Percentiles rank a stretch among this genome's conserved stretches.
phyloP scores from a whole-genome alignment of 2,329 filamentous ascomycete genomes.

The Didymosphaeria variabile region DNA sequence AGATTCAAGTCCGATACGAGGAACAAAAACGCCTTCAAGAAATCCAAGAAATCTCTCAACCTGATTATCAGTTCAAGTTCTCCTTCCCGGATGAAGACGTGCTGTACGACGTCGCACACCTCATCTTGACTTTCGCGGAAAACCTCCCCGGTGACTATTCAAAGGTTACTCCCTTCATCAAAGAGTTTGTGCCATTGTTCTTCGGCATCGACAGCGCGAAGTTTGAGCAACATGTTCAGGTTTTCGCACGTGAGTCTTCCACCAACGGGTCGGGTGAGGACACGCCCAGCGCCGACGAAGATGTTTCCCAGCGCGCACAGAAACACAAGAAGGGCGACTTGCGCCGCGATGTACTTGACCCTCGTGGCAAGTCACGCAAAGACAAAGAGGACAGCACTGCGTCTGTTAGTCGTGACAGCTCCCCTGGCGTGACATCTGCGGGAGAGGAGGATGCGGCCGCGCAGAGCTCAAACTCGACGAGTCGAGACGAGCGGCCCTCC shows the following conservation, averaged over 20 bases:
- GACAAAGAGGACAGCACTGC: conserved; percentile 83
- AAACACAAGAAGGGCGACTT: conserved; percentile 75
- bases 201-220: conserved; percentile 60
- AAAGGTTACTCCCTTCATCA: conserved; percentile 57
- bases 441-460: conserved; percentile 78
- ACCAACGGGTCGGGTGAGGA: conserved; percentile 69
- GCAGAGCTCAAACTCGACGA: conserved; percentile 64
- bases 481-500: conserved; percentile 69
- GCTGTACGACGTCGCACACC: conserved; percentile 59
- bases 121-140: conserved; percentile 57
- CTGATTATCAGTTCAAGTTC: conserved; percentile 78
- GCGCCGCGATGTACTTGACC: conserved; percentile 86
- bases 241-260: conserved; percentile 49
- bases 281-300: conserved; percentile 71
- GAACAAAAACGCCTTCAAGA: conserved; percentile 80
- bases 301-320: conserved; percentile 71
- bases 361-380: conserved; percentile 73
- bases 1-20: conserved; percentile 92
- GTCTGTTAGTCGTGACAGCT: conserved; percentile 85
- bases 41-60: conserved; percentile 65
- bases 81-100: conserved; percentile 68
- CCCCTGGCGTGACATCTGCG: conserved; percentile 80
- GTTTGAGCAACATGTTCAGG: conserved; percentile 73
- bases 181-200: conserved; percentile 61
- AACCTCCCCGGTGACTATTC: conserved; percentile 55